Percentiles rank a stretch among this genome's conserved stretches.
Conservation (phyloP, 2,329 filamentous ascomycete species). For the Fusarium sp. region DNA sequence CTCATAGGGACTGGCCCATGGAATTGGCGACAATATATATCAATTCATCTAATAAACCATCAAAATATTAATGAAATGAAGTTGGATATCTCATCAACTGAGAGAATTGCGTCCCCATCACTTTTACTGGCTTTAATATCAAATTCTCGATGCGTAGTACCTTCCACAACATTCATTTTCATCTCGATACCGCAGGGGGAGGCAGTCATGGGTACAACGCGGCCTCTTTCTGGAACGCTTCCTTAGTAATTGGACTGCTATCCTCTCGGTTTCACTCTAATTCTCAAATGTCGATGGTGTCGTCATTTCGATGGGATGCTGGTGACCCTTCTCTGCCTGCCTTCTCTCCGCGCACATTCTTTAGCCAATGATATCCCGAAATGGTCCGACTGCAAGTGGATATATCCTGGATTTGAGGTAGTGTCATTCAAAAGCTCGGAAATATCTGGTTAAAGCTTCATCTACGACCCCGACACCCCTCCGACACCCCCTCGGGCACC, state of each 20-base stretch:
- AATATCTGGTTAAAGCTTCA: no score
- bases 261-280: not conserved
- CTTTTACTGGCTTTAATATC: not conserved
- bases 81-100: not conserved
- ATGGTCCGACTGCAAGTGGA: no score
- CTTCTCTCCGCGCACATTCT: no score
- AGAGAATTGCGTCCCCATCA: not conserved
- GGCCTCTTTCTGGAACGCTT: no score
- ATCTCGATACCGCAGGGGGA: not conserved
- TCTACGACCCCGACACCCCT: no score
- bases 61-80: not conserved
- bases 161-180: not conserved
- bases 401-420: no score
- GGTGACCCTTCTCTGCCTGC: no score
- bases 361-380: no score
- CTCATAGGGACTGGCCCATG: not conserved
- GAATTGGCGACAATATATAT: not conserved
- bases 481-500: not conserved
- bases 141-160: not conserved
- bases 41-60: not conserved
- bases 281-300: not conserved
- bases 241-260: accelerated
- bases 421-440: no score
- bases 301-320: not conserved
- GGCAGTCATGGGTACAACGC: not conserved